Conservation (phyloP, 164 flowering plant species). For the Amborella trichopoda region DNA sequence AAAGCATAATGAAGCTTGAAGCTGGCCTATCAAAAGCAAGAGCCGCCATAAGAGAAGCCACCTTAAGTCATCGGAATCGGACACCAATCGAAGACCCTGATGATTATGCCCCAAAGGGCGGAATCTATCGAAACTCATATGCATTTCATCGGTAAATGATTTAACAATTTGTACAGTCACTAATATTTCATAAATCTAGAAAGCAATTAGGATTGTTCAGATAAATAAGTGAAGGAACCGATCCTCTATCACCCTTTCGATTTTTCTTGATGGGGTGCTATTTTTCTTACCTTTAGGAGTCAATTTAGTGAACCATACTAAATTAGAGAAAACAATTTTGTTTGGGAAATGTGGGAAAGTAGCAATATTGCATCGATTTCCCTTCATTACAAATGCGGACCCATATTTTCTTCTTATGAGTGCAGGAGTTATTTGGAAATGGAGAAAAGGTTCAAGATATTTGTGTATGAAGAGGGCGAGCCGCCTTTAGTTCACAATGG, state of each 20-base stretch:
- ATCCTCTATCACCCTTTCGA: neutral
- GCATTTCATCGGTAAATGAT: conserved; percentile 42
- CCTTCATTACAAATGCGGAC: neutral
- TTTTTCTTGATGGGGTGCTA: neutral
- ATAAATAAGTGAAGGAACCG: too few relatives aligned
- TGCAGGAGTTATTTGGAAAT: conserved; percentile 70
- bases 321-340: neutral
- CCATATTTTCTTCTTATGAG: neutral
- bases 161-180: neutral
- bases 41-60: conserved; percentile 31
- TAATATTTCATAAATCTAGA: neutral
- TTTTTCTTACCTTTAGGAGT: neutral
- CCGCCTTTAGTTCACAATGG: conserved; percentile 42
- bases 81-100: neutral
- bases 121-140: conserved; percentile 37
- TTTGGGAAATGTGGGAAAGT: neutral
- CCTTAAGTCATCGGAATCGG: neutral
- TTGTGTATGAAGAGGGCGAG: conserved; percentile 60
- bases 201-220: too few relatives aligned
- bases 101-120: conserved; percentile 4
- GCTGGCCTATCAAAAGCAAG: conserved; percentile 33
- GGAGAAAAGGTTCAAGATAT: conserved; percentile 58
- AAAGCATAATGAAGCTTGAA: conserved; percentile 25
- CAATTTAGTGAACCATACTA: neutral
- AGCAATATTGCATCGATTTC: neutral